phyloP scores from a whole-genome alignment of 1,284 basidiomycete species.

The Polyporus tsugae region DNA sequence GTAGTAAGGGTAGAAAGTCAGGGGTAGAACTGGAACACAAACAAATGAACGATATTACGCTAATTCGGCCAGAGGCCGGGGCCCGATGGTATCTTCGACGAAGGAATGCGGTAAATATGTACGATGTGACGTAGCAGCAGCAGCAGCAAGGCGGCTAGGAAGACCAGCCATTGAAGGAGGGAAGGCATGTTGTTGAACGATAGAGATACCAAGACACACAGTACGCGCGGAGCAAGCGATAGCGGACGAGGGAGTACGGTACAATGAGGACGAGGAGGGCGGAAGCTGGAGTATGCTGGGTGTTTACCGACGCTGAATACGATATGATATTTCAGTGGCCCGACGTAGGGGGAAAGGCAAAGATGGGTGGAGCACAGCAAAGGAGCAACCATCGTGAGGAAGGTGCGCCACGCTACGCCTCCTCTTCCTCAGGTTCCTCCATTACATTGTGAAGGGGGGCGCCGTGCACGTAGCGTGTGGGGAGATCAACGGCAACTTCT shows the following conservation, averaged over 20 bases:
- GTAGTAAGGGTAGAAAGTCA: not conserved
- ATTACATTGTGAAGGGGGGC: constrained; percentile 87
- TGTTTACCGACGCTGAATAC: constrained; percentile 33
- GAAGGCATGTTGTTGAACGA: constrained; percentile 10
- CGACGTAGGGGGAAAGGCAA: constrained; percentile 25
- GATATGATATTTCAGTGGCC: constrained; percentile 31
- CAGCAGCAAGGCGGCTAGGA: constrained; percentile 10
- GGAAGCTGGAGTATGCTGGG: constrained; percentile 17
- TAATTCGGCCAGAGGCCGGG: constrained; percentile 20
- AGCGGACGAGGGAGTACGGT: constrained; percentile 6
- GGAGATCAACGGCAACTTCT: constrained; percentile 45
- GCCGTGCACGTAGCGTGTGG: constrained; percentile 84
- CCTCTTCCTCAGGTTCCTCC: constrained; percentile 77
- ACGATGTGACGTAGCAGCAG: constrained; percentile 25
- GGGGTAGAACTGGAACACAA: not conserved
- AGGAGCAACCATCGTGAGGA: constrained; percentile 27
- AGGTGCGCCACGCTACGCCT: constrained; percentile 29
- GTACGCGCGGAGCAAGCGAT: constrained; percentile 23
- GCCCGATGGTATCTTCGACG: constrained; percentile 34
- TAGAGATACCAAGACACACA: constrained; percentile 16
- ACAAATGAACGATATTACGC: constrained; percentile 33
- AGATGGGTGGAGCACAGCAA: constrained; percentile 13
- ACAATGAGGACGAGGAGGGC: constrained; percentile 5
- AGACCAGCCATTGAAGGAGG: not conserved
- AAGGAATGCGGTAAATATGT: constrained; percentile 31